Evolutionary conservation across 495 filamentous ascomycete genomes (phyloP).

Genomic region (Baudoinia panamericana): DNA sequence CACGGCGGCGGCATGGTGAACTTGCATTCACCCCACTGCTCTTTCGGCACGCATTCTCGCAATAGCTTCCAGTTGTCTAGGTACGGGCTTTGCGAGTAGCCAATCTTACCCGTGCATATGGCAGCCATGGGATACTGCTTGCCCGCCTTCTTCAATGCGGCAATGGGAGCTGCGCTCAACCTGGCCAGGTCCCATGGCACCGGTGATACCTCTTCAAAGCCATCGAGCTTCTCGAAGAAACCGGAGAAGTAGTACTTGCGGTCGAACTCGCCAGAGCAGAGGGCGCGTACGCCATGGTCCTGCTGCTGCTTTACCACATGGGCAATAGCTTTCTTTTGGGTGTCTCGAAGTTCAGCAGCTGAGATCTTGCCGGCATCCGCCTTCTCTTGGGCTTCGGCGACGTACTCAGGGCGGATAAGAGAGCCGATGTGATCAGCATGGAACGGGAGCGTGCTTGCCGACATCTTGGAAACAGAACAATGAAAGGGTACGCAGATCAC

Average conservation of each 20-base stretch:
- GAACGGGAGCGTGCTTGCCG: conserved; percentile 45
- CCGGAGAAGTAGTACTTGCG: conserved; percentile 54
- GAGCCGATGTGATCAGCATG: conserved; percentile 78
- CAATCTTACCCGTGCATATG: conserved; percentile 43
- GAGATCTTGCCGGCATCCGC: conserved; percentile 36
- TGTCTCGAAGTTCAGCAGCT: conserved; percentile 30
- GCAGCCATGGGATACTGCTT: conserved; percentile 36
- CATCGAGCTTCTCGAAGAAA: conserved; percentile 55
- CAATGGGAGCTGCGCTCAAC: conserved; percentile 16
- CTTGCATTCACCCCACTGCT: conserved; percentile 42
- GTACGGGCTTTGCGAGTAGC: conserved; percentile 30
- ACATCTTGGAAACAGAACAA: not conserved
- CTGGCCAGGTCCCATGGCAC: conserved; percentile 48
- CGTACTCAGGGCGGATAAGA: conserved; percentile 57
- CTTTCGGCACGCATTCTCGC: conserved; percentile 35
- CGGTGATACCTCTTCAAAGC: conserved; percentile 51
- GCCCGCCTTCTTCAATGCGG: conserved; percentile 19
- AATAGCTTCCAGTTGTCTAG: conserved; percentile 48
- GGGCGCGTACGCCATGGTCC: conserved; percentile 46
- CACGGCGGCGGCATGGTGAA: conserved; percentile 51
- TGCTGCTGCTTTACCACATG: conserved; percentile 21
- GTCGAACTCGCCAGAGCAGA: conserved; percentile 62
- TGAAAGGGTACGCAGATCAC: no score
- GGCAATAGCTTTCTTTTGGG: conserved; percentile 51
- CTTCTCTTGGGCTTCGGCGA: conserved; percentile 47